Evolutionary conservation across 2,329 filamentous ascomycete species (phyloP).

Genomic region (Chrysoporthe puriensis): DNA sequence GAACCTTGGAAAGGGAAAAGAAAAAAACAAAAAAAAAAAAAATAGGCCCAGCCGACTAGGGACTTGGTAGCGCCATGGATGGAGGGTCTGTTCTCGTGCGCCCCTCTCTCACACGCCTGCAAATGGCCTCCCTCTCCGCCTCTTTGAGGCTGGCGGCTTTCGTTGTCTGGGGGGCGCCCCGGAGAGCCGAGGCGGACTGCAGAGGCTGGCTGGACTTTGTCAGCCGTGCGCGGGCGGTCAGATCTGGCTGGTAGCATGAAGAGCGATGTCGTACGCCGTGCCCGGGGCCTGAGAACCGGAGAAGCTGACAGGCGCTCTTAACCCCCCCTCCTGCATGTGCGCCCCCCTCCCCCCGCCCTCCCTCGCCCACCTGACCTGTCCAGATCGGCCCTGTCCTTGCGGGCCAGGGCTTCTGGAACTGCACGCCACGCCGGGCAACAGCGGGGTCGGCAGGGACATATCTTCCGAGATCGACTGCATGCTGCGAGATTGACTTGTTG

Average conservation of each 20-base stretch:
- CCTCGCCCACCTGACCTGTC: slow-evolving; percentile 6
- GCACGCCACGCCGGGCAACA: slow-evolving; percentile 6
- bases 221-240: neutral
- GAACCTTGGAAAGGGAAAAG: neutral
- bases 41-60: neutral
- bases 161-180: too few species aligned
- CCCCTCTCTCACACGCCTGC: neutral
- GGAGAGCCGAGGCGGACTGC: neutral
- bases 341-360: neutral
- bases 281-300: neutral
- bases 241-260: neutral
- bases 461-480: slow-evolving; percentile 23
- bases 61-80: neutral
- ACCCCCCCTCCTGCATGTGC: neutral
- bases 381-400: slow-evolving; percentile 21
- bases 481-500: slow-evolving; percentile 9
- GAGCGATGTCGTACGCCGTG: slow-evolving; percentile 3
- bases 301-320: neutral
- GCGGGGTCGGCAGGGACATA: slow-evolving; percentile 15
- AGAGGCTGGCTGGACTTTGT: neutral
- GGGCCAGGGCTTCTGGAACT: slow-evolving; percentile 16
- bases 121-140: neutral
- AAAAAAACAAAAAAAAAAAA: neutral
- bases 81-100: neutral
- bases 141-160: too few species aligned